Evolutionary conservation across 140 eudicot species (phyloP).

Genomic region (Flaveria floridana): DNA sequence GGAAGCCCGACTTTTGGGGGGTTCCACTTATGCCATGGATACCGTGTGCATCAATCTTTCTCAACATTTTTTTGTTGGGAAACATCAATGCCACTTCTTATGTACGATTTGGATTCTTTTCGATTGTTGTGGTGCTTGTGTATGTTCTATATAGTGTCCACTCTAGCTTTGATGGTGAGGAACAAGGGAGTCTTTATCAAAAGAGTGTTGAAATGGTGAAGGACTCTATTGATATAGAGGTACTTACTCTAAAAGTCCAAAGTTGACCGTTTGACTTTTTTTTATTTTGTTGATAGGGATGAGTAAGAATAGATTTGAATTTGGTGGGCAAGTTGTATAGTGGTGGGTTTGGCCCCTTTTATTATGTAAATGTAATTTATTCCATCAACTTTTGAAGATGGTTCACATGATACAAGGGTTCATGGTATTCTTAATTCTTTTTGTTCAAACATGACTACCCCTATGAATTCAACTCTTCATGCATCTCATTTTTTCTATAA

Average conservation of each 20-base stretch:
- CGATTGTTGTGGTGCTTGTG: constrained; percentile 59
- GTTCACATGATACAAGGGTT: constrained; percentile 31
- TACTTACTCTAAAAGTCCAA: constrained; percentile 43
- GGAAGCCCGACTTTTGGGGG: constrained; percentile 91
- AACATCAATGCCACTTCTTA: constrained; percentile 68
- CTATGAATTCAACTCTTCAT: not conserved
- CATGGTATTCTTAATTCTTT: not conserved
- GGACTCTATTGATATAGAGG: constrained; percentile 48
- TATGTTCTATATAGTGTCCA: constrained; percentile 89
- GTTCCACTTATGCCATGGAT: constrained; percentile 97
- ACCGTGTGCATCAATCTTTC: constrained; percentile 81
- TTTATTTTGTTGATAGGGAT: constrained; percentile 25
- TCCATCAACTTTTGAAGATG: constrained; percentile 45
- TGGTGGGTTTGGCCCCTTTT: constrained; percentile 33
- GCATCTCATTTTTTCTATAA: too few species aligned
- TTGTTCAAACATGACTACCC: too few species aligned
- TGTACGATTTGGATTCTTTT: constrained; percentile 74
- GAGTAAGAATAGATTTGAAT: constrained; percentile 33
- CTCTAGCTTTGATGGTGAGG: constrained; percentile 90
- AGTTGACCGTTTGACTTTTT: constrained; percentile 25
- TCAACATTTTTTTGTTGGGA: constrained; percentile 82
- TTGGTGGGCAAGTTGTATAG: constrained; percentile 42
- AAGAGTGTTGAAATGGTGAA: constrained; percentile 47
- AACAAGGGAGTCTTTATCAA: constrained; percentile 45
- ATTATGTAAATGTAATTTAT: constrained; percentile 23